Base-by-base conservation (phyloP, 495 filamentous ascomycete species). In the Penicillium lividum region DNA sequence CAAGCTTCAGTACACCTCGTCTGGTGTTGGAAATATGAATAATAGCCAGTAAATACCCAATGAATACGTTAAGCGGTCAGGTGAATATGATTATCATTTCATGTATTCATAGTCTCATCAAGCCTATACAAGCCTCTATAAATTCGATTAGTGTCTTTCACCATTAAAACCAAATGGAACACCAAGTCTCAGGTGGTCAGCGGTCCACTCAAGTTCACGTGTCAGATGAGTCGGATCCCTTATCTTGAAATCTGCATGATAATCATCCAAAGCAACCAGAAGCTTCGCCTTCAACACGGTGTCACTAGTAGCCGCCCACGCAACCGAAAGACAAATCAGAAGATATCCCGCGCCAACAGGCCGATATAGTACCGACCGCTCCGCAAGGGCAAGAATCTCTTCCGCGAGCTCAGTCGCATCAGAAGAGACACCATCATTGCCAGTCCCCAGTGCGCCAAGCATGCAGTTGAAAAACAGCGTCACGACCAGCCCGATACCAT, bases 331-430 rank as follows among this genome's bases (percentile, higher is more conserved):
- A 29, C 65, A 67, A 15, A 75, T n/a, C 9, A 68, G 25, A 3
- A 76, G 54, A 61, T 72, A 75, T 9, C 57, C 64, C 11, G 75
- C 54, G 5, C 70, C 76, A 29, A 79, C 56, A 3, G 76, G 76
- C 18, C 73, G 53, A 49, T 72, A 73, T 0, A 56, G 56, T 9
- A 51, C 52, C 0, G 68, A 65, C 0, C 62, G 40, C 29, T 71
- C 62, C 0, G 68, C 70, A 11, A 77, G 54, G 8, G 46, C 31
- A 10, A 79, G 54, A 27, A 68, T 69, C 27, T 78, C 71, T 18
- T 63, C 53, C 0, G 68, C 59, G 7, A 73, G 53, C 30, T 61
- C 59, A 4, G 45, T 57, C 4, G 71, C 62, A 28, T 79, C 74
- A 7, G 58, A n/a, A 7, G 33, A 22, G 0, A 67, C 42, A 0